phyloP scores from a whole-genome alignment of 1,284 basidiomycete species.

The Apiotrichum gracile region DNA sequence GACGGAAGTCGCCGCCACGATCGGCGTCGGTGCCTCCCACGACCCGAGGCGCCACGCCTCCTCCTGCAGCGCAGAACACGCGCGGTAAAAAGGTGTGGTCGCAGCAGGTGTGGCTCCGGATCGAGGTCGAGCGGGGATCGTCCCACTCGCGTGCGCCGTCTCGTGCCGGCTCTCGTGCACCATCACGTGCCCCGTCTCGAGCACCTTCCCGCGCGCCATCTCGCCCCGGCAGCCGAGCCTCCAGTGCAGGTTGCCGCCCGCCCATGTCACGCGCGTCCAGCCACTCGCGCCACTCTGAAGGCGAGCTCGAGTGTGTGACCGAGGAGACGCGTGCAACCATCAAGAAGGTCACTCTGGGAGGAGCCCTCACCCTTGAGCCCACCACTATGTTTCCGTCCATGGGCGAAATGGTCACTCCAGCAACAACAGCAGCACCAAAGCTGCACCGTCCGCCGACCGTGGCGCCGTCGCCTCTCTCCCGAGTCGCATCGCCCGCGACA shows the following conservation, averaged over 20 bases:
- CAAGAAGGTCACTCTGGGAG: neutral
- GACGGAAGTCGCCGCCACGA: slow-evolving; percentile 11
- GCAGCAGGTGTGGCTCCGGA: slow-evolving; percentile 16
- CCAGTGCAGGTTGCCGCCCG: neutral
- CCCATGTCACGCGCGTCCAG: neutral
- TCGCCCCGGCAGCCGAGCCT: neutral
- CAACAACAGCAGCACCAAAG: neutral
- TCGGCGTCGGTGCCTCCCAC: slow-evolving; percentile 23
- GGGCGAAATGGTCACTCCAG: neutral
- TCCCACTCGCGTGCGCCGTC: neutral
- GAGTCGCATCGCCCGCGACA: neutral
- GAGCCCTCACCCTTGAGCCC: neutral
- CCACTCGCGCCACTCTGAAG: neutral
- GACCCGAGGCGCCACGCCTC: slow-evolving; percentile 1
- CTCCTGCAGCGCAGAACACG: neutral
- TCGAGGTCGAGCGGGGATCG: slow-evolving; percentile 11
- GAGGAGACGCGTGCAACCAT: neutral
- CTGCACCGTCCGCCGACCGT: neutral
- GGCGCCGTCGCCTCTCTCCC: neutral
- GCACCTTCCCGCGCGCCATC: slow-evolving; percentile 7
- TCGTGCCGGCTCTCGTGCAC: slow-evolving; percentile 1
- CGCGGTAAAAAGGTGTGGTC: slow-evolving; percentile 14
- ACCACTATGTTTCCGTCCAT: neutral
- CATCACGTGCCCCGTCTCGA: slow-evolving; percentile 5
- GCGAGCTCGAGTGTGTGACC: neutral